These are phyloP conservation scores for Pleurostoma richardsiae DNA, from an alignment of 2,329 filamentous ascomycete species.

Conservation along the genomic window DNA sequence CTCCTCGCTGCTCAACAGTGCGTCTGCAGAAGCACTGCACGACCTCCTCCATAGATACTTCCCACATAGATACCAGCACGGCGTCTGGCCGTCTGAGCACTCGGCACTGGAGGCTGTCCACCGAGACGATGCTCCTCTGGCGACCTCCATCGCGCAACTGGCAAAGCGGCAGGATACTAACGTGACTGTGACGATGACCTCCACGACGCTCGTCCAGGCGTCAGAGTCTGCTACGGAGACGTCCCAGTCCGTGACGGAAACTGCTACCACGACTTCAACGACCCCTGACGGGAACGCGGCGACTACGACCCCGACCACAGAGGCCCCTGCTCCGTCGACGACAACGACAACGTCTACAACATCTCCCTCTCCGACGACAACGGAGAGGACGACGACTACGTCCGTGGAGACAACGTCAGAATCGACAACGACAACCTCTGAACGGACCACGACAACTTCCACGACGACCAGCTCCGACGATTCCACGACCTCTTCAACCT, in stretches of 20 bases:
- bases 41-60: slow-evolving; percentile 60
- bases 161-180: slow-evolving; percentile 39
- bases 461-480: not conserved
- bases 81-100: slow-evolving; percentile 61
- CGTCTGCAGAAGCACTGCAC: slow-evolving; percentile 59
- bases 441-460: slow-evolving; percentile 6
- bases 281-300: slow-evolving; percentile 1
- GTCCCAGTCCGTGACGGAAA: not conserved
- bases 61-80: slow-evolving; percentile 60
- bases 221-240: slow-evolving; percentile 3
- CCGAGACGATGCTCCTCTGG: slow-evolving; percentile 54
- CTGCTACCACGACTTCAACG: slow-evolving; percentile 3
- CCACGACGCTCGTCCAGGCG: slow-evolving; percentile 11
- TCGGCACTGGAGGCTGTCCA: slow-evolving; percentile 59
- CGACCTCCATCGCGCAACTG: slow-evolving; percentile 55
- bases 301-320: slow-evolving; percentile 7
- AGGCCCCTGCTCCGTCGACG: slow-evolving; percentile 13
- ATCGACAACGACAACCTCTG: slow-evolving; percentile 11
- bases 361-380: slow-evolving; percentile 4
- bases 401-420: slow-evolving; percentile 1
- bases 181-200: slow-evolving; percentile 9
- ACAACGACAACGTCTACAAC: slow-evolving; percentile 15
- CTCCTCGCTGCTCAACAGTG: slow-evolving; percentile 38
- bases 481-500: slow-evolving; percentile 8
- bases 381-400: slow-evolving; percentile 4